Percentiles rank a stretch among this genome's conserved stretches.
These are phyloP conservation scores for Dissophora globulifera DNA, from an alignment of 192 early-diverging fungal genomes.

Conservation along the genomic window DNA sequence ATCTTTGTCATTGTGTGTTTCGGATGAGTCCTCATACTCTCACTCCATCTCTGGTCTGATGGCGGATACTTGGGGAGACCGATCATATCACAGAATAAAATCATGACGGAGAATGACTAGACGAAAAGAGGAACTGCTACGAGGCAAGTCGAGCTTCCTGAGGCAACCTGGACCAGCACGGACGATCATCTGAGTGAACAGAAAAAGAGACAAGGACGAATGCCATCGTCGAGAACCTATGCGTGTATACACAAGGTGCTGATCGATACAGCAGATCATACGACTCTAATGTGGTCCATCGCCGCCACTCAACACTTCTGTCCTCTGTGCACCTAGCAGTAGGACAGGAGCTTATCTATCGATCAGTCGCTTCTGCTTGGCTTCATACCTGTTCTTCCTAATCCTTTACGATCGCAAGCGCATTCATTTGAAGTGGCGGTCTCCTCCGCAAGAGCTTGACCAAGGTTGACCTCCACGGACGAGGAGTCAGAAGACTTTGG, in stretches of 20 bases:
- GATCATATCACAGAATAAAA: too few species aligned
- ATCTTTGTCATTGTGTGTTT: too few species aligned
- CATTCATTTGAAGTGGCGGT: conserved; percentile 22
- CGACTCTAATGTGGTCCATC: background rate
- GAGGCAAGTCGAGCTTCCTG: conserved; percentile 1
- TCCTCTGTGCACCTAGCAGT: too few species aligned
- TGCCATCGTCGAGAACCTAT: conserved; percentile 25
- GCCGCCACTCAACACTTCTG: background rate
- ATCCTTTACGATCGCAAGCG: too few species aligned
- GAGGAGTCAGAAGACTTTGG: conserved; percentile 26
- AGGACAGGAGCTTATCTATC: too few species aligned
- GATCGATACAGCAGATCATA: conserved; percentile 28
- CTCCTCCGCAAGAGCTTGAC: conserved; percentile 7
- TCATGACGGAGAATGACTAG: too few species aligned
- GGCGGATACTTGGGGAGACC: too few species aligned
- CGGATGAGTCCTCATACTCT: too few species aligned
- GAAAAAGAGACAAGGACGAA: conserved; percentile 7
- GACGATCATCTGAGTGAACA: conserved; percentile 12
- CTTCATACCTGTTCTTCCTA: too few species aligned
- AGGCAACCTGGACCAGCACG: conserved; percentile 27
- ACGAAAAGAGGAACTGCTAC: conserved; percentile 8
- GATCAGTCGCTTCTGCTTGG: too few species aligned
- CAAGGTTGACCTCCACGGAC: conserved; percentile 37
- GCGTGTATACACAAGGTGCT: too few species aligned
- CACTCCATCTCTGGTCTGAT: too few species aligned